phyloP scores from a whole-genome alignment of 169 alveolate genomes.

The Cryptosporidium muris region DNA sequence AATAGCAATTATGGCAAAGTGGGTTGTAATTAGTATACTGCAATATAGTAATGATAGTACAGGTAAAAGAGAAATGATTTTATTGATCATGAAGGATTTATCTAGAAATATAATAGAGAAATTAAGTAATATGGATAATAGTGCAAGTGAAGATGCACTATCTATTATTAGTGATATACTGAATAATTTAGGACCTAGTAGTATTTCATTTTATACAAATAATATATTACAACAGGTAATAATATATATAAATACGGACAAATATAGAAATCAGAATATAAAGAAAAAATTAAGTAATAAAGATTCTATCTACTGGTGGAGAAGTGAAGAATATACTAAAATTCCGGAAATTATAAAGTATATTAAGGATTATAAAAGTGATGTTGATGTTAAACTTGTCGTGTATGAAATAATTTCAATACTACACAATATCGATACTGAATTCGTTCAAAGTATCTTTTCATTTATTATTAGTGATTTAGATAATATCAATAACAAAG shows the following conservation, averaged over 20 bases:
- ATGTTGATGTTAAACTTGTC: background rate
- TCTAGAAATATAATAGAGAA: too few relatives aligned
- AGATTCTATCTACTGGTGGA: slow-evolving; percentile 25
- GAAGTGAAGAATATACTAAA: background rate
- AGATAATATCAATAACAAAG: slow-evolving; percentile 2
- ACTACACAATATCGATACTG: slow-evolving; percentile 17
- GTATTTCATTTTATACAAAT: slow-evolving; percentile 31
- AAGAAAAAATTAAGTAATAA: background rate
- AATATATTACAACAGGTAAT: slow-evolving; percentile 5
- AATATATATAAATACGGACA: background rate
- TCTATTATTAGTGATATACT: background rate
- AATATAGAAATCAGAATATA: background rate
- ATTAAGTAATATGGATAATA: background rate
- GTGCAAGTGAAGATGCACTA: background rate
- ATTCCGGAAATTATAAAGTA: slow-evolving; percentile 2
- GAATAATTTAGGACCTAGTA: slow-evolving; percentile 23
- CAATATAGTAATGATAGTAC: background rate
- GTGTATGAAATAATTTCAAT: background rate
- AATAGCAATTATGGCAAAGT: background rate
- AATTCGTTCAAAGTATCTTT: slow-evolving; percentile 18
- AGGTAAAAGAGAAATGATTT: background rate
- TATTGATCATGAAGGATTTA: too few relatives aligned
- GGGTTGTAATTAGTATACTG: background rate
- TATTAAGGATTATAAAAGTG: background rate
- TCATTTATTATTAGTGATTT: slow-evolving; percentile 26